Conservation (phyloP, 2,329 filamentous ascomycete species). For the Colletotrichum sojae region DNA sequence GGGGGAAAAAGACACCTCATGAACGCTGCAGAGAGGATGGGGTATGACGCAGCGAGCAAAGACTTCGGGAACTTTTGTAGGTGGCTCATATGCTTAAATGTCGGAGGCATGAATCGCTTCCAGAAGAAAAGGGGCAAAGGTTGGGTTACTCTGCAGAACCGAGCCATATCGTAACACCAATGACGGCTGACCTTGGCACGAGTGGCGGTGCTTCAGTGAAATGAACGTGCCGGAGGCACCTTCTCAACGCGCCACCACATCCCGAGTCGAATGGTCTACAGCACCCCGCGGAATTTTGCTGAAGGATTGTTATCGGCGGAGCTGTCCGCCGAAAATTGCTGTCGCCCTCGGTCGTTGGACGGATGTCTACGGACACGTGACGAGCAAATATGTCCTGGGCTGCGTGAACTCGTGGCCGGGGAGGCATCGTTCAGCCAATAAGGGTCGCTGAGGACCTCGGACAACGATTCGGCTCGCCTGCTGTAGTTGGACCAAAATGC, state of each 20-base stretch:
- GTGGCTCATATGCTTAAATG: slow-evolving; percentile 14
- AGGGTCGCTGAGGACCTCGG: too few relatives aligned
- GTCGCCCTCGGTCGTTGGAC: too few relatives aligned
- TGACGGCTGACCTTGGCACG: background rate
- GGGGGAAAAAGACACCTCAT: background rate
- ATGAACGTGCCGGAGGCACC: background rate
- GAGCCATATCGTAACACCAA: slow-evolving; percentile 3
- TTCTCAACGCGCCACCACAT: background rate
- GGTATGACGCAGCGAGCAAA: background rate
- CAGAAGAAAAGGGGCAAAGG: slow-evolving; percentile 8
- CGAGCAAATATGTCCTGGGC: too few relatives aligned
- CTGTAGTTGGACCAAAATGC: too few relatives aligned
- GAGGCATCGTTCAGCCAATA: too few relatives aligned
- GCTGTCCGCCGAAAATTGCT: too few relatives aligned
- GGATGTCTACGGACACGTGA: too few relatives aligned
- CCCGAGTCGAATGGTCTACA: too few relatives aligned
- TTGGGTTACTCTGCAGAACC: slow-evolving; percentile 22
- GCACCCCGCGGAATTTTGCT: too few relatives aligned
- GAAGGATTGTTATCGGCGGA: too few relatives aligned
- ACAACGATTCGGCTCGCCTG: too few relatives aligned
- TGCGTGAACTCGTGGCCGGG: too few relatives aligned
- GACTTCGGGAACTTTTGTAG: slow-evolving; percentile 7
- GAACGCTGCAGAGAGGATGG: background rate
- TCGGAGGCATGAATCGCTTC: background rate
- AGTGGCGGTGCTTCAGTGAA: background rate